Evolutionary conservation across 345 rosid genomes (phyloP).

Genomic region (Heritiera littoralis): DNA sequence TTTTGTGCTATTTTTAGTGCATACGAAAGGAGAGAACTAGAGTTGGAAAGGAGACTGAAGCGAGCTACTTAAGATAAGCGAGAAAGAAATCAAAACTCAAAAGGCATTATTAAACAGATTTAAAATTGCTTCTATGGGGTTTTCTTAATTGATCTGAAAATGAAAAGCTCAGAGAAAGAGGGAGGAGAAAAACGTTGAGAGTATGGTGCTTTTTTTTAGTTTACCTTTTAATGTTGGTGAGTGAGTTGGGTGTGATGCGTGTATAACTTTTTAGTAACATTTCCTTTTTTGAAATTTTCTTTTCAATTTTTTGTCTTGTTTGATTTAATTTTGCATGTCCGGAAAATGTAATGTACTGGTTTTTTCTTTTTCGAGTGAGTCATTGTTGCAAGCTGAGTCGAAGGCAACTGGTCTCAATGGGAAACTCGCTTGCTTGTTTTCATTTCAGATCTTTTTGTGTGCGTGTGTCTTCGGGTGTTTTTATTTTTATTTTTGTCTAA

Average conservation of each 20-base stretch:
- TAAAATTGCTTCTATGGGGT: too few species aligned
- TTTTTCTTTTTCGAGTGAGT: too few species aligned
- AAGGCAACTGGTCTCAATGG: not conserved
- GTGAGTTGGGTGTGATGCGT: too few species aligned
- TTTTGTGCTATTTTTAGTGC: not conserved
- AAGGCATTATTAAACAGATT: not conserved
- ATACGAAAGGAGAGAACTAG: not conserved
- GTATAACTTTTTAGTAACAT: not conserved
- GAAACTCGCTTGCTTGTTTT: not conserved
- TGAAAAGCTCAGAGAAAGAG: not conserved
- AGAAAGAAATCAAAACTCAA: not conserved
- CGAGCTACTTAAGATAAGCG: not conserved
- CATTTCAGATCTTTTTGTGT: not conserved
- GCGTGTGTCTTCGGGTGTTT: not conserved
- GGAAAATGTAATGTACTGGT: too few species aligned
- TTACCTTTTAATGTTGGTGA: not conserved
- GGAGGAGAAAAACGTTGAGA: not conserved
- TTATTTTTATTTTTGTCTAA: too few species aligned
- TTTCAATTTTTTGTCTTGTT: too few species aligned
- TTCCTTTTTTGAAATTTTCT: too few species aligned
- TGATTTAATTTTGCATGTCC: too few species aligned
- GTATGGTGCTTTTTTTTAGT: not conserved
- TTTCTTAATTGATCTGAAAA: not conserved
- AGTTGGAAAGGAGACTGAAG: not conserved
- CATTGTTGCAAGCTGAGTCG: not conserved